Conservation (phyloP, 2,329 filamentous ascomycete species). For the Apiospora saccharicola region DNA sequence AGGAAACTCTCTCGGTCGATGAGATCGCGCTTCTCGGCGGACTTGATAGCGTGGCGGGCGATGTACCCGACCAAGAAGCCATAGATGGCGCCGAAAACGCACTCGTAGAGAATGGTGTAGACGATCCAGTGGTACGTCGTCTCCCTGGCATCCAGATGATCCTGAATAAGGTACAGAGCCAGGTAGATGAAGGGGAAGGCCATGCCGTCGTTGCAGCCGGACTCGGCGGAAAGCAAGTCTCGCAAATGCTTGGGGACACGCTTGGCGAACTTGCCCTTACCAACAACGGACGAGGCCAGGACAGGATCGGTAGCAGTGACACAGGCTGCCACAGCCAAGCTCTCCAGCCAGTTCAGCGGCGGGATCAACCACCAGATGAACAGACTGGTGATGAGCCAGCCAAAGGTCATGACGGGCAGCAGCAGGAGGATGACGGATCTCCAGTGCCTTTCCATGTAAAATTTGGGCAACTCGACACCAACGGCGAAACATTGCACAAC, state of each 20-base stretch:
- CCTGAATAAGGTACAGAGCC: constrained; percentile 87
- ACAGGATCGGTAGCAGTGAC: constrained; percentile 98
- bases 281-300: constrained; percentile 94
- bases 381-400: constrained; percentile 90
- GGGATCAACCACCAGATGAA: constrained; percentile 93
- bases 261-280: constrained; percentile 98
- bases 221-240: constrained; percentile 94
- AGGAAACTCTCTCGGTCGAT: constrained; percentile 98
- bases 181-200: constrained; percentile 98
- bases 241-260: constrained; percentile 96
- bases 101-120: constrained; percentile 92
- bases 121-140: constrained; percentile 89
- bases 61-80: constrained; percentile 89
- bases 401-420: constrained; percentile 95
- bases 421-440: constrained; percentile 87
- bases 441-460: constrained; percentile 99
- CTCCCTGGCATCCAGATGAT: constrained; percentile 70
- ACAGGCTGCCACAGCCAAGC: constrained; percentile 86
- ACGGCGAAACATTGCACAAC: constrained; percentile 94
- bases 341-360: constrained; percentile 86
- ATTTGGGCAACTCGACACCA: constrained; percentile 87
- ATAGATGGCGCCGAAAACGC: constrained; percentile 88
- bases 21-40: constrained; percentile 81
- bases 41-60: constrained; percentile 89
- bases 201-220: constrained; percentile 99